Conservation (phyloP, 768 basidiomycete species). For the Hericium rajendrae region DNA sequence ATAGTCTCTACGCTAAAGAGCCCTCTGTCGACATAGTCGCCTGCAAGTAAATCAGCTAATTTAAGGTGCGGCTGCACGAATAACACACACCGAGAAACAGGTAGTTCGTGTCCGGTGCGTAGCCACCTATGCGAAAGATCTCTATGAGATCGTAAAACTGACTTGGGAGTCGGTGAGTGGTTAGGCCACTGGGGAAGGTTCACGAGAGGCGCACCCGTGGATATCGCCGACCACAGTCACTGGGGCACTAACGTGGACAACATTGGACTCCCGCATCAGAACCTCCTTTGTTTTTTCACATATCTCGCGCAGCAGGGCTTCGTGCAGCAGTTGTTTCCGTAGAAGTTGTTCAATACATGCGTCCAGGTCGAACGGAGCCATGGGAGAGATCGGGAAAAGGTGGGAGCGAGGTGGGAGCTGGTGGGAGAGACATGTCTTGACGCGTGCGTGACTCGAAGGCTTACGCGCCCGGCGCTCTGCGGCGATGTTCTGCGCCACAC, state of each 20-base stretch:
- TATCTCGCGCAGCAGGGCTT: constrained; percentile 92
- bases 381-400: constrained; percentile 11
- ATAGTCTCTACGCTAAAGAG: constrained; percentile 98
- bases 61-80: background rate
- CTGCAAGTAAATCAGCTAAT: constrained; percentile 30
- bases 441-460: background rate
- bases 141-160: constrained; percentile 99
- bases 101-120: constrained; percentile 95
- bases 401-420: background rate
- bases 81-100: constrained; percentile 79
- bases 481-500: background rate
- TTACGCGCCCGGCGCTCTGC: background rate
- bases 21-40: constrained; percentile 97
- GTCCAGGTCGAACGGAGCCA: constrained; percentile 85
- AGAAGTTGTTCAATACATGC: constrained; percentile 88
- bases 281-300: constrained; percentile 99
- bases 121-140: constrained; percentile 97
- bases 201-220: constrained; percentile 68
- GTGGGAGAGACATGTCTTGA: background rate
- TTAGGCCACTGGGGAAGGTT: constrained; percentile 16
- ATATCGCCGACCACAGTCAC: constrained; percentile 99
- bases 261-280: constrained; percentile 97
- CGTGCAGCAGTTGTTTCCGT: constrained; percentile 88
- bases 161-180: constrained; percentile 40
- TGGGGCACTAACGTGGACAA: constrained; percentile 92